Conservation (phyloP, 1,284 basidiomycete genomes). For the Dichomitus squalens region DNA sequence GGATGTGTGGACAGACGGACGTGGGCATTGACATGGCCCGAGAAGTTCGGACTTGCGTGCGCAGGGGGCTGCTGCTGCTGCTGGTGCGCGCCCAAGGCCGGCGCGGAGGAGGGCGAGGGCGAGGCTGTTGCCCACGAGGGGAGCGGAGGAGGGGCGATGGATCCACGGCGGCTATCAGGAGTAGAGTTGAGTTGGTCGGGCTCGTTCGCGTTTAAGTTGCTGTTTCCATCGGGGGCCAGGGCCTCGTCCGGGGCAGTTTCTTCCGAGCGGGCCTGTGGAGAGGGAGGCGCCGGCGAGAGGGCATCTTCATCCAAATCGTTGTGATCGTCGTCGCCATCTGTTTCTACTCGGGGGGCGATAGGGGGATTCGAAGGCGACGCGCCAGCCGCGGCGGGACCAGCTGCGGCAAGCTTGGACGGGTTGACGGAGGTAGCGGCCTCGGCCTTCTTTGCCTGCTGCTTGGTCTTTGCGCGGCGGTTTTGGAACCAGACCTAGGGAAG, state of each 20-base stretch:
- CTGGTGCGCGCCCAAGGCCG: not conserved
- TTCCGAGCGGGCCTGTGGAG: slow-evolving; percentile 12
- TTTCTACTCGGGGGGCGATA: slow-evolving; percentile 1
- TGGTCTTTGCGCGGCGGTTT: slow-evolving; percentile 87
- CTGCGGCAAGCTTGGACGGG: not conserved
- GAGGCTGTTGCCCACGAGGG: slow-evolving; percentile 11
- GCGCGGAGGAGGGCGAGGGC: slow-evolving; percentile 12
- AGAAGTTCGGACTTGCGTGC: not conserved
- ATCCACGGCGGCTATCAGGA: slow-evolving; percentile 21
- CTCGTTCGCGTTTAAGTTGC: slow-evolving; percentile 9
- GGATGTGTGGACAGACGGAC: slow-evolving; percentile 22
- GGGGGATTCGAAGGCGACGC: slow-evolving; percentile 12
- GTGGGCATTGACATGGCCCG: slow-evolving; percentile 12
- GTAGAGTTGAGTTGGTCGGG: slow-evolving; percentile 14
- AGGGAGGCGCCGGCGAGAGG: slow-evolving; percentile 11
- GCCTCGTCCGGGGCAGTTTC: slow-evolving; percentile 4
- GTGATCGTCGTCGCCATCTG: slow-evolving; percentile 13
- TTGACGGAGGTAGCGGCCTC: slow-evolving; percentile 18
- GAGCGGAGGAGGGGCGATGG: slow-evolving; percentile 13
- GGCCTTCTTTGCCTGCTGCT: slow-evolving; percentile 48
- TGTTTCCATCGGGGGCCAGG: slow-evolving; percentile 6
- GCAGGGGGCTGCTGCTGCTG: slow-evolving; percentile 8
- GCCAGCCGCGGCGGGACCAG: not conserved
- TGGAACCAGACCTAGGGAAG: slow-evolving; percentile 86
- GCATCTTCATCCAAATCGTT: slow-evolving; percentile 5